Base-by-base conservation (phyloP, 805 yeast genomes). In the Metschnikowia baotianmanensis region DNA sequence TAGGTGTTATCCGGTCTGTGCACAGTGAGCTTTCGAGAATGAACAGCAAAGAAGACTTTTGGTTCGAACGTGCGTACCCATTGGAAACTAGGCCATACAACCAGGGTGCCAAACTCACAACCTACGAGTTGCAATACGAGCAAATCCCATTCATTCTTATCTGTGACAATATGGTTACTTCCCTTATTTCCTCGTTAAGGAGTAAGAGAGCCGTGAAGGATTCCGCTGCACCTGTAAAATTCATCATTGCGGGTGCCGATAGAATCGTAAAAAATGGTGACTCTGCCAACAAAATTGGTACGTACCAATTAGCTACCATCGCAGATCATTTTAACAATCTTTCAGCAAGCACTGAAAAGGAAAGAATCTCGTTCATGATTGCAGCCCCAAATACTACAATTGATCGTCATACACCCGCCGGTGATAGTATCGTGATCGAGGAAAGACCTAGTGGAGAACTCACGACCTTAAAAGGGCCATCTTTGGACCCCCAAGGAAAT, bases 381-480 rank as follows among this genome's bases (percentile, higher is more conserved):
- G 98, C 96, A 21, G 98, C 97, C 1, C 98, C 98, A 36, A 85
- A 78, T 33, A 89, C 97, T 1, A 88, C 98, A 0, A 81, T 91
- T 49, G 99, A 91, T 60, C 63, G 73, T 45, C 63, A 69, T 7
- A 84, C 88, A 1, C 54, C 65, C 10, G 59, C 76, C 3, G 98
- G 98, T 16, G 83, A 75, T 25, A 79, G 76, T 10, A 91, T 93
- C 41, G 74, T 78, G 20, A 90, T 91, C 29, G 99, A 91, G 64
- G 86, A 88, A 61, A 78, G 99, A 55, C 91, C 96, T 7, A 69
- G 83, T 2, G 65, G 74, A 33, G 99, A 91, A 58, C 72, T 93
- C 47, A 83, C 89, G 21, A 74, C 80, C 21, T 76, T 91, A 24
- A 75, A 77, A 45, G 98, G 98, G 20, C 69, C 67, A 6, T 48